Evolutionary conservation across 257 asterid genomes (phyloP).

Genomic region (Echites panduratus): DNA sequence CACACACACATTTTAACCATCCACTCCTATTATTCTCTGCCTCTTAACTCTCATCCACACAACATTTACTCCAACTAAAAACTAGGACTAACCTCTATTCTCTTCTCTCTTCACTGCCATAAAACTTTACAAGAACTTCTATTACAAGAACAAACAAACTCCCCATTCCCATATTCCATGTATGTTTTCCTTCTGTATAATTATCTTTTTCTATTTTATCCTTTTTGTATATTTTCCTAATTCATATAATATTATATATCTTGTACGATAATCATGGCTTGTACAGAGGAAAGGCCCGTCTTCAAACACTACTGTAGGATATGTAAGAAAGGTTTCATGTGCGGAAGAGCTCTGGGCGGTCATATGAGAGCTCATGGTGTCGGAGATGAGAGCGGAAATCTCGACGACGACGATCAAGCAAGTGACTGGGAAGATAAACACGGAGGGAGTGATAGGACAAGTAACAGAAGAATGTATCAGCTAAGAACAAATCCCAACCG

Average conservation of each 20-base stretch:
- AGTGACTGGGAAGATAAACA: constrained; percentile 72
- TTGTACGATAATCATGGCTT: constrained; percentile 30
- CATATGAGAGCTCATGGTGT: constrained; percentile 97
- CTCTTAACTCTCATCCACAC: constrained; percentile 38
- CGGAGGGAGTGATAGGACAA: constrained; percentile 31
- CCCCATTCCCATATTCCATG: constrained; percentile 4
- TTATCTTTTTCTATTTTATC: not conserved
- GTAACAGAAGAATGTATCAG: constrained; percentile 60
- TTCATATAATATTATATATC: too few relatives aligned
- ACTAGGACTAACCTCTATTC: constrained; percentile 42
- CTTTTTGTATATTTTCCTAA: too few relatives aligned
- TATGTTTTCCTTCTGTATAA: not conserved
- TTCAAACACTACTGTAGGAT: constrained; percentile 81
- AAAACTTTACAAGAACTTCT: constrained; percentile 45
- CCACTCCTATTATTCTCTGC: constrained; percentile 54
- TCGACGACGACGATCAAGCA: constrained; percentile 55
- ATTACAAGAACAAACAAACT: constrained; percentile 45
- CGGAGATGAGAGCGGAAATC: constrained; percentile 48
- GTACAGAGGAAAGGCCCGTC: constrained; percentile 43
- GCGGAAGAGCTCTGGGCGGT: constrained; percentile 92
- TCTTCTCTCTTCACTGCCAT: constrained; percentile 29
- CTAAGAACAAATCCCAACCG: constrained; percentile 83
- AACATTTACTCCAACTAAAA: constrained; percentile 51
- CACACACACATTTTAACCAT: constrained; percentile 31
- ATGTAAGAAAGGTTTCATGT: constrained; percentile 92